Base-by-base conservation (phyloP, 257 asterid genomes). In the Echium plantagineum region DNA sequence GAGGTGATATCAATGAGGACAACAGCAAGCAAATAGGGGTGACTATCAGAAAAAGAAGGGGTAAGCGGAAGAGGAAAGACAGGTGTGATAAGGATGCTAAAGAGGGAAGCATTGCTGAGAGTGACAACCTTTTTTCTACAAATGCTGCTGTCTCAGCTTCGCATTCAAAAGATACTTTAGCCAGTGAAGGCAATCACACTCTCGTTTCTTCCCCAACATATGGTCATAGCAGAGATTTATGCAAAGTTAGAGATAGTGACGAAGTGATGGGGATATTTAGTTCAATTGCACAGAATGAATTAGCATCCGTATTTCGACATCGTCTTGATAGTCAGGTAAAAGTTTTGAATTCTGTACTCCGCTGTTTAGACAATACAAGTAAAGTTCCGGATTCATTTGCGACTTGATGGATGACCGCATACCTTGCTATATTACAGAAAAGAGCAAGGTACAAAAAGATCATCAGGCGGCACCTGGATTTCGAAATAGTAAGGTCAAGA, bases 251-350 rank as follows among this genome's bases (percentile, higher is more conserved):
- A 32, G 74, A 67, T 35, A 74, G 68, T 30, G 72, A 69, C 57
- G 71, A 42, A 16, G 12, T 87, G 82, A 72, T 82, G 55, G 81
- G 69, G 21, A 77, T 88, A 61, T 88, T 80, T 67, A 47, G 72
- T 62, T 76, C 83, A 15, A 69, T 88, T 58, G 82, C 88, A 2
- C 74, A 60, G 73, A 79, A 86, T 9, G 88, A 80, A 51, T 78
- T 82, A 5, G 95, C 94, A 2, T 60, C 74, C 9, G 95, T 84
- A 66, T 88, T 91, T 65, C 79, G 80, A 72, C 95, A 88, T 73
- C 86, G 94, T 49, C 86, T 91, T 83, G 98, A 91, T 71, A 77
- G 96, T 71, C 98, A 89, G 97, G 94, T 84, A 77, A 65, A 18
- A 22, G 5, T 15, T 15, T 59, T 21, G 10, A 8, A 26, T 18